Percentiles rank a stretch among this genome's conserved stretches.
Conservation (phyloP, 169 alveolate species). For the Plasmodium cynomolgi region DNA sequence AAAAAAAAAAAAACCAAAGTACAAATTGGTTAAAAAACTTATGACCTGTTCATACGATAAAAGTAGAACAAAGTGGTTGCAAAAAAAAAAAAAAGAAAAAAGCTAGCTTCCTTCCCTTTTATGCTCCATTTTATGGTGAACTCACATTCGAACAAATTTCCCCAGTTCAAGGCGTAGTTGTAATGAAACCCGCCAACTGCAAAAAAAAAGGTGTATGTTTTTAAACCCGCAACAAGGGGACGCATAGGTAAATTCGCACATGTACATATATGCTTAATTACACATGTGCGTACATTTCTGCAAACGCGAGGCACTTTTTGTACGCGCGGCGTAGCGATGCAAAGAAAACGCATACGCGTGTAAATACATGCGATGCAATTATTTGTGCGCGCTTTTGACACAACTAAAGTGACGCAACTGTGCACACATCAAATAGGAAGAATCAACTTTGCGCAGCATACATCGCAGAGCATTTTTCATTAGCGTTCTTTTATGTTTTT, state of each 20-base stretch:
- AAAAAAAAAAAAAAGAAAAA: constrained; percentile 13
- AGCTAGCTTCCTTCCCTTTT: constrained; percentile 1
- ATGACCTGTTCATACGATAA: not conserved
- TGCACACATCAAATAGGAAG: not conserved
- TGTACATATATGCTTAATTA: not conserved
- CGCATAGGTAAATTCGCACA: not conserved
- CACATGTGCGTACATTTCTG: not conserved
- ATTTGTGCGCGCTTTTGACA: not conserved
- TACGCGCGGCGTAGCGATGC: not conserved
- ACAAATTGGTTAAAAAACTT: not conserved
- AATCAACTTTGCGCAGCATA: not conserved
- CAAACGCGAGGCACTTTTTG: constrained; percentile 1
- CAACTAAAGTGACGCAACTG: not conserved
- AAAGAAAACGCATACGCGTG: not conserved
- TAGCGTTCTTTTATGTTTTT: not conserved
- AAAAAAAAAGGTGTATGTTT: not conserved
- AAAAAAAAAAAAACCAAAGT: not conserved
- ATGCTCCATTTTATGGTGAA: not conserved
- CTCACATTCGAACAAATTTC: not conserved
- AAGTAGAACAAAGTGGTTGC: constrained; percentile 2
- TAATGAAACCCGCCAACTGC: not conserved
- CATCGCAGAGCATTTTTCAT: not conserved
- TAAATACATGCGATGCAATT: not conserved
- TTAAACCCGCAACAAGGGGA: not conserved
- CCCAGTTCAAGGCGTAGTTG: constrained; percentile 5